A percentile compares a stretch with the other conserved stretches of the same genome.
phyloP scores from a whole-genome alignment of 2,329 filamentous ascomycete genomes.

The Parastagonospora nodorum region DNA sequence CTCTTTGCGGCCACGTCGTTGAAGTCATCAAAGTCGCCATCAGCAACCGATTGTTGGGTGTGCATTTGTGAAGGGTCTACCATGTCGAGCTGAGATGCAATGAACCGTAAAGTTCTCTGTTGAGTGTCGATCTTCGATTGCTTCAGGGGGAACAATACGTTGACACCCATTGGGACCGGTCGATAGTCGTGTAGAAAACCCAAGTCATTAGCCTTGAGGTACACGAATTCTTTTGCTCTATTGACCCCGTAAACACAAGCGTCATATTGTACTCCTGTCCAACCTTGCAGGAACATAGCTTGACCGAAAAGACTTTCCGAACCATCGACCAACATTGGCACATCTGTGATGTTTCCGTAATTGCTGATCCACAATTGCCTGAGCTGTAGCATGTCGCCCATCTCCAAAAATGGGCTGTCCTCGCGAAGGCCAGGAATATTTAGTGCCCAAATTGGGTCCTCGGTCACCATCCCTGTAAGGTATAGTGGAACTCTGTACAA shows the following conservation, averaged over 20 bases:
- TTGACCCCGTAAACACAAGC: conserved; percentile 29
- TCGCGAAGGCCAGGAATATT: conserved; percentile 38
- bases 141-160: conserved; percentile 31
- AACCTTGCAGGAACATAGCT: conserved; percentile 2
- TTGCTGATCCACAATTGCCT: conserved; percentile 32
- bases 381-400: conserved; percentile 40
- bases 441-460: conserved; percentile 19
- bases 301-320: background rate
- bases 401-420: conserved; percentile 36
- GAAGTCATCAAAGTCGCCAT: background rate
- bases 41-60: background rate
- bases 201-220: conserved; percentile 23
- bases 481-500: conserved; percentile 24
- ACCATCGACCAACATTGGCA: conserved; percentile 3
- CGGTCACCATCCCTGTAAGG: background rate
- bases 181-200: background rate
- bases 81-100: conserved; percentile 10
- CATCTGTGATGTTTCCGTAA: conserved; percentile 8
- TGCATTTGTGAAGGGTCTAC: background rate
- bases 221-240: conserved; percentile 28
- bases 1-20: background rate
- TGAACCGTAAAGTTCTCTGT: conserved; percentile 10
- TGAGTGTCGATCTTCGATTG: conserved; percentile 10
- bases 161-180: conserved; percentile 19
- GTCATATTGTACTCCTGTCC: conserved; percentile 27